Base-by-base conservation (phyloP, 257 asterid species). In the Scutellaria galericulata region DNA sequence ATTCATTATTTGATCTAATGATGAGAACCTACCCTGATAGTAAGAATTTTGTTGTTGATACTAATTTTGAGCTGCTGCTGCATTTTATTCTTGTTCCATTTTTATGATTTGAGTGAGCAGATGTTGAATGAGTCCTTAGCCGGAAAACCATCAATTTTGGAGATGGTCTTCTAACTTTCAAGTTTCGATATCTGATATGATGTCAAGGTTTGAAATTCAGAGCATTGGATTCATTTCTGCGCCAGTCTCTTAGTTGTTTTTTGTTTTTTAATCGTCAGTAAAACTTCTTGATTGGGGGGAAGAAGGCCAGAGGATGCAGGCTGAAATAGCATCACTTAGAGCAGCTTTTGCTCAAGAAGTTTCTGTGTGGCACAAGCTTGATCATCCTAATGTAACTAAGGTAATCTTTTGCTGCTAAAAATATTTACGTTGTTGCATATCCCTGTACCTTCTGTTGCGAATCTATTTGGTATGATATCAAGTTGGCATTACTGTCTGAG, bases 281-380 rank as follows among this genome's bases (percentile, higher is more conserved):
- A 92, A 92, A 66, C 96, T 92, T 74, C 90, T 92, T 5, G 96
- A 90, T 55, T 88, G 96, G 96, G 96, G 96, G 8, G 97, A 92
- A 78, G 96, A 90, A 78, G 96, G 96, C 46, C 89, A 84, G 50
- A 84, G 92, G 77, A 73, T 73, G 9, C 86, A 83, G 55, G 83
- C 84, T 76, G 96, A 88, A 82, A 73, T 84, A 68, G 81, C 87
- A 77, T 83, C 97, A 4, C 80, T 87, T 12, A 83, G 95, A 81
- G 83, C 94, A 35, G 89, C 96, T 67, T 90, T 90, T 77, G 68
- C 87, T 7, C 97, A 92, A 85, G 96, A 92, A 83, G 97, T 92
- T 73, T 75, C 92, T 20, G 96, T 92, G 5, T 92, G 98, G 98
- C 93, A 90, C 80, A 90, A 83, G 81, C 98, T 92, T 50, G 89